A percentile compares a stretch with the other conserved stretches of the same genome.
phyloP scores from a whole-genome alignment of 2,329 filamentous ascomycete genomes.

The Xylariaceae sp. region DNA sequence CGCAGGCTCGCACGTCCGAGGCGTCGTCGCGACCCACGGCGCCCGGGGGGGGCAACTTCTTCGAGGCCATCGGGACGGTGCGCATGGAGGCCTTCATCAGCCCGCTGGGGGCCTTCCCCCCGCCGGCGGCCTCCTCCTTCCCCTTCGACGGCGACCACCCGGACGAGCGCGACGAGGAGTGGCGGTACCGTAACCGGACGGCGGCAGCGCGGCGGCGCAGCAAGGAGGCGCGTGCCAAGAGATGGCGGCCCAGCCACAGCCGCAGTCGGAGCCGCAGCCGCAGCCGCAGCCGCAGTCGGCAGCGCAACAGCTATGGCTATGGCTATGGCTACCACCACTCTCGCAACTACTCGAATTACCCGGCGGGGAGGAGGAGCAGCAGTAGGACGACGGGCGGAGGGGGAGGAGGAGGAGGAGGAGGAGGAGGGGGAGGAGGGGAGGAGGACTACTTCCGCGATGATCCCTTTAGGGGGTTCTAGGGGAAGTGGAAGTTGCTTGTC shows the following conservation, averaged over 20 bases:
- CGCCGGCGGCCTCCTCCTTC: too few relatives aligned
- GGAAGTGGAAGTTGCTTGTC: too few relatives aligned
- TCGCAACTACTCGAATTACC: too few relatives aligned
- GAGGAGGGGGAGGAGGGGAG: constrained; percentile 39
- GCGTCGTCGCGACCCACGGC: constrained; percentile 40
- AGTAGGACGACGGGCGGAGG: too few relatives aligned
- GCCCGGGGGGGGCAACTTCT: constrained; percentile 70
- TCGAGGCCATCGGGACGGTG: constrained; percentile 82
- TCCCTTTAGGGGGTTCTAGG: constrained; percentile 55
- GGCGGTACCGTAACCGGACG: constrained; percentile 35
- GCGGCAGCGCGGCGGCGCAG: constrained; percentile 46
- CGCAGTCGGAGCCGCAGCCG: constrained; percentile 46
- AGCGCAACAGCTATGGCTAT: constrained; percentile 45
- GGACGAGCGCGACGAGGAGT: constrained; percentile 46
- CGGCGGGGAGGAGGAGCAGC: too few relatives aligned
- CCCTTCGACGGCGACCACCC: constrained; percentile 38
- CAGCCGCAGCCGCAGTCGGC: constrained; percentile 44
- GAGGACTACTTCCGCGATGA: constrained; percentile 54
- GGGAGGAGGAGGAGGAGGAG: too few relatives aligned
- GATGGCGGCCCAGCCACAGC: constrained; percentile 44
- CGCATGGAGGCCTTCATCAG: constrained; percentile 96
- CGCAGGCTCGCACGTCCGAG: constrained; percentile 48
- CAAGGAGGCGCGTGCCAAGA: constrained; percentile 47
- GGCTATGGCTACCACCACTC: too few relatives aligned
- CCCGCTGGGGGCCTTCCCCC: too few relatives aligned